phyloP scores from a whole-genome alignment of 768 basidiomycete genomes.

The Russula compacta region DNA sequence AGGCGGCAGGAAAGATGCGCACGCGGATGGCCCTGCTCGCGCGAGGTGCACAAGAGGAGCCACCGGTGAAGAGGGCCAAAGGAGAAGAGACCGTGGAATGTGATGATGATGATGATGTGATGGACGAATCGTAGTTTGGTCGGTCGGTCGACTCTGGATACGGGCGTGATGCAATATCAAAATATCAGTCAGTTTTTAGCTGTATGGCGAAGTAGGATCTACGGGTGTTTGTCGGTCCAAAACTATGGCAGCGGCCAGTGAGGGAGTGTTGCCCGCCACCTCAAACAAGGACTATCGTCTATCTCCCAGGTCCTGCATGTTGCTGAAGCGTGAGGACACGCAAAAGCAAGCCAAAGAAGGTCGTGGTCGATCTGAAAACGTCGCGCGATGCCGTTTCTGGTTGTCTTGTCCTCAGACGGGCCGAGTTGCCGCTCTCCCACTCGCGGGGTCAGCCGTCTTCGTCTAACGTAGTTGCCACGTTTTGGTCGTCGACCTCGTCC shows the following conservation, averaged over 20 bases:
- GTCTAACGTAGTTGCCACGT: too few relatives aligned
- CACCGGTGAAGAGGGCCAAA: slow-evolving; percentile 1
- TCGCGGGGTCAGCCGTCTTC: background rate
- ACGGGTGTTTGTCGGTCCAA: slow-evolving; percentile 10
- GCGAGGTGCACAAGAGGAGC: background rate
- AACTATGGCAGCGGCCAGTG: slow-evolving; percentile 19
- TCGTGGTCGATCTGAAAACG: slow-evolving; percentile 10
- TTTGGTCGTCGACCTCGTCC: too few relatives aligned
- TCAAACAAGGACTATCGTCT: slow-evolving; percentile 19
- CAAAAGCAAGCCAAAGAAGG: slow-evolving; percentile 9
- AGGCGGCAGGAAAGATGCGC: slow-evolving; percentile 20
- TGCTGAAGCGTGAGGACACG: background rate
- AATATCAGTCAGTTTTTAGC: background rate
- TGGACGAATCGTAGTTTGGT: slow-evolving; percentile 8
- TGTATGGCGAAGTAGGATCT: background rate
- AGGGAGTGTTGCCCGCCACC: slow-evolving; percentile 8
- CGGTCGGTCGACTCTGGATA: background rate
- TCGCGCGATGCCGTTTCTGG: background rate
- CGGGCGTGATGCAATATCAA: background rate
- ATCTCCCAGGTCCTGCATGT: slow-evolving; percentile 14
- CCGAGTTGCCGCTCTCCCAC: background rate
- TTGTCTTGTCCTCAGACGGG: background rate
- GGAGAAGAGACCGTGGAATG: background rate
- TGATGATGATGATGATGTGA: background rate
- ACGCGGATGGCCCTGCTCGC: slow-evolving; percentile 19